Base-by-base conservation (phyloP, 257 asterid species). In the Solanum paucissectum region DNA sequence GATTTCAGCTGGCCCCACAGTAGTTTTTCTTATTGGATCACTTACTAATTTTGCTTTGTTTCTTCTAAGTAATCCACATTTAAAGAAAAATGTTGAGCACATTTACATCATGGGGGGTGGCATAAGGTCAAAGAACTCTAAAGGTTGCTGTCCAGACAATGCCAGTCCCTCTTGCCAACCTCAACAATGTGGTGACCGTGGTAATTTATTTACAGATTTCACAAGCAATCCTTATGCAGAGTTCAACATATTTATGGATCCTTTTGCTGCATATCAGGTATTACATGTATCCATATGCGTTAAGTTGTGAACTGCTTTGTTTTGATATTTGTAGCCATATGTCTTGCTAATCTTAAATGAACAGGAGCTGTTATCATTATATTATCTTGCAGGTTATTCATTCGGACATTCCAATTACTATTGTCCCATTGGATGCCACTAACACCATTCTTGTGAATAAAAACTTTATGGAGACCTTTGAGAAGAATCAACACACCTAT, bases 241-340 rank as follows among this genome's bases (percentile, higher is more conserved):
- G 87, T 94, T 92, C 92, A 96, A 96, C 68, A 83, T 96, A 68
- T 96, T 94, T 88, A 95, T 92, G 74, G 98, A 96, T 90, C 99
- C 99, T 88, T 96, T 95, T 87, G 96, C 98, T 83, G 98, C 98
- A 71, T 96, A 96, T 88, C 98, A 96, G 98, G 99, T 96, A 87
- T 38, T 85, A 38, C 29, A 38, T 25, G 32, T 13, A 49, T 7
- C 32, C 34, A 1, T 21, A 49, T 9, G 66, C 3, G 0, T 84
- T 84, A 38, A 38, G 6, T 7, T 37, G 33, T 64, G 16, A 21
- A 12, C n/a, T 34, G 40, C 62, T 52, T 52, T 68, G 18, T 33
- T 68, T 42, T 1, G 25, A 76, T 38, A n/a, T n/a, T 40, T 40
- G n/a, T 76, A n/a, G 36, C 23, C 58, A 37, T 76, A 76, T 25